phyloP scores from a whole-genome alignment of 2,329 filamentous ascomycete species.

The Fusarium sp. region DNA sequence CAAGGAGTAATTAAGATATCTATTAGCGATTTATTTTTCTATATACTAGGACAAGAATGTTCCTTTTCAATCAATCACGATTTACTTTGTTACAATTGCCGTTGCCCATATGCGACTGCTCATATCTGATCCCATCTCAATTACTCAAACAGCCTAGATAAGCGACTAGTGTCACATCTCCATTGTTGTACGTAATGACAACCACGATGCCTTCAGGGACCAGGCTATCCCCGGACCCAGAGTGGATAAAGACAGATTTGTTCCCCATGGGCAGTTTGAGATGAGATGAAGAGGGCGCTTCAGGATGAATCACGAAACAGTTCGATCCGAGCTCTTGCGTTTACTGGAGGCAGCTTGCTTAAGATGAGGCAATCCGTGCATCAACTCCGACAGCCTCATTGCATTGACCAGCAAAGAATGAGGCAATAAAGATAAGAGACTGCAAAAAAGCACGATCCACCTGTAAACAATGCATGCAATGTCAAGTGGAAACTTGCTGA shows the following conservation, averaged over 20 bases:
- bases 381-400: not conserved
- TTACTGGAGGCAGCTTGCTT: no score
- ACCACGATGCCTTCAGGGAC: conserved; percentile 28
- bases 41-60: not conserved
- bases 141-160: not conserved
- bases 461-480: not conserved
- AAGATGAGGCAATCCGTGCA: not conserved
- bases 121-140: not conserved
- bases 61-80: conserved; percentile 4
- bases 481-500: conserved; percentile 11
- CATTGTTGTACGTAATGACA: conserved; percentile 41
- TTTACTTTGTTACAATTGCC: conserved; percentile 16
- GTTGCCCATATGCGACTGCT: not conserved
- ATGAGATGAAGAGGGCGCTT: not conserved
- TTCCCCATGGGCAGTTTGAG: conserved; percentile 17
- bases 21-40: conserved; percentile 3
- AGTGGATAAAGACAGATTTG: conserved; percentile 2
- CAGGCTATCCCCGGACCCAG: conserved; percentile 25
- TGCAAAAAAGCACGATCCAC: conserved; percentile 4
- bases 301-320: not conserved
- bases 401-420: not conserved
- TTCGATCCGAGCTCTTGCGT: not conserved
- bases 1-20: conserved; percentile 12
- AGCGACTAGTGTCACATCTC: not conserved
- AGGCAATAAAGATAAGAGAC: conserved; percentile 7